These are phyloP conservation scores for Butyriboletus loyo DNA, from an alignment of 768 basidiomycete genomes.

Conservation along the genomic window DNA sequence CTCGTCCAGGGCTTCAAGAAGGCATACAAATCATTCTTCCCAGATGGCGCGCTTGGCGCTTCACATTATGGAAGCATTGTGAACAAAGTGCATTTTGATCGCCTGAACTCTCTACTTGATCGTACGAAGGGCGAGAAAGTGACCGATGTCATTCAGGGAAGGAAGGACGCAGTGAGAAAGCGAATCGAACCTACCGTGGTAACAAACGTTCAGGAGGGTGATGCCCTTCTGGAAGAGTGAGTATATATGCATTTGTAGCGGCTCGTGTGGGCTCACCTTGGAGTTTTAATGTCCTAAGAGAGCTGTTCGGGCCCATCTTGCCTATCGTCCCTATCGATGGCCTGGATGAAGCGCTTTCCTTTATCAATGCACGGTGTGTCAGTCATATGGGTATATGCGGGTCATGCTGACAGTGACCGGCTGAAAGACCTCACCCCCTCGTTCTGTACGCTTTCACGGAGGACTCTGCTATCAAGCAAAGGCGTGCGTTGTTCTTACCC, in stretches of 20 bases:
- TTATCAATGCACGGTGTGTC: slow-evolving; percentile 50
- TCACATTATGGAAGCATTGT: slow-evolving; percentile 50
- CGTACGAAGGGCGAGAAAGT: slow-evolving; percentile 57
- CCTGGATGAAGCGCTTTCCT: slow-evolving; percentile 53
- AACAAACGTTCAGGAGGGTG: slow-evolving; percentile 47
- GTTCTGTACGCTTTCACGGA: slow-evolving; percentile 65
- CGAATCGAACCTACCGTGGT: slow-evolving; percentile 63
- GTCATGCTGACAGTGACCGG: slow-evolving; percentile 7
- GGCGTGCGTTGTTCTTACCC: slow-evolving; percentile 28
- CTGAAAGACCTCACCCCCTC: slow-evolving; percentile 52
- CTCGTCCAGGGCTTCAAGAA: slow-evolving; percentile 45
- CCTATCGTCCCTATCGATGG: slow-evolving; percentile 58
- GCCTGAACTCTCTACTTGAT: slow-evolving; percentile 50
- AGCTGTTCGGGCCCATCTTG: slow-evolving; percentile 71
- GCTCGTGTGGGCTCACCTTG: background rate
- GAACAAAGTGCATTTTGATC: slow-evolving; percentile 49
- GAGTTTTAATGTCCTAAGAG: slow-evolving; percentile 39
- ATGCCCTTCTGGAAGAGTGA: slow-evolving; percentile 61
- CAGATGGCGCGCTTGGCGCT: slow-evolving; percentile 46
- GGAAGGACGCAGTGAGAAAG: slow-evolving; percentile 34
- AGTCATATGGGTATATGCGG: background rate
- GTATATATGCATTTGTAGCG: slow-evolving; percentile 9
- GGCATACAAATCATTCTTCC: slow-evolving; percentile 49
- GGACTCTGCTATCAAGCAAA: slow-evolving; percentile 37
- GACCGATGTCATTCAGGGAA: slow-evolving; percentile 42